These are phyloP conservation scores for Daldinia decipiens DNA, from an alignment of 495 filamentous ascomycete genomes.

Conservation along the genomic window DNA sequence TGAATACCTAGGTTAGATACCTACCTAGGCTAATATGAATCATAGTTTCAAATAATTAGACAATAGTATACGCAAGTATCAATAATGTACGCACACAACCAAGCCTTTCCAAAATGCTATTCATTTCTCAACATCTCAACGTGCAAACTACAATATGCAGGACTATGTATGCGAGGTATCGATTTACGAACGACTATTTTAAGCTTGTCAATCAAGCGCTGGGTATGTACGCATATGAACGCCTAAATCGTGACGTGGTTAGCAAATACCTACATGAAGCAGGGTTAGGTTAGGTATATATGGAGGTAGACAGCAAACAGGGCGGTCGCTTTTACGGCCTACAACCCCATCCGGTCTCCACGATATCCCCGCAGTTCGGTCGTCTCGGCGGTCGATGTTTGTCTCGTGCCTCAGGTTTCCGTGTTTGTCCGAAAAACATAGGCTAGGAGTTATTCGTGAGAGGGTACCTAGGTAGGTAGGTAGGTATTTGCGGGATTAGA, in stretches of 20 bases:
- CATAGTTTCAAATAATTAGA: not conserved
- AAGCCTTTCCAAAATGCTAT: constrained; percentile 13
- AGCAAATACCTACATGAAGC: not conserved
- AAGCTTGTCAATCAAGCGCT: not conserved
- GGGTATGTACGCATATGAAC: constrained; percentile 10
- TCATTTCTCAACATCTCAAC: constrained; percentile 15
- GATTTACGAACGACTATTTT: not conserved
- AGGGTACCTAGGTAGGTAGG: not conserved
- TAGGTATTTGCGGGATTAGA: not conserved
- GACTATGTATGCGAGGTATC: constrained; percentile 3
- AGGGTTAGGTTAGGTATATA: not conserved
- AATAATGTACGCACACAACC: constrained; percentile 10
- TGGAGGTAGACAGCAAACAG: constrained; percentile 30
- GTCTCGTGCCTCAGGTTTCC: constrained; percentile 17
- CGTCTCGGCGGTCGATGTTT: constrained; percentile 34
- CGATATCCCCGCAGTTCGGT: constrained; percentile 29
- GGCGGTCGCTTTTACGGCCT: constrained; percentile 10
- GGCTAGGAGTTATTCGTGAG: constrained; percentile 11
- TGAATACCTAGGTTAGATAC: too few relatives aligned
- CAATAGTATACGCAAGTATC: not conserved
- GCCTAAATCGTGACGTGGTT: not conserved
- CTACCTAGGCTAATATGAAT: not conserved
- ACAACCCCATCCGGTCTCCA: constrained; percentile 18
- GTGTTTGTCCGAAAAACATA: constrained; percentile 6
- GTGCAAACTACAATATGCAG: not conserved